These are phyloP conservation scores for Leccinum sublutescens DNA, from an alignment of 768 basidiomycete species.

Conservation along the genomic window DNA sequence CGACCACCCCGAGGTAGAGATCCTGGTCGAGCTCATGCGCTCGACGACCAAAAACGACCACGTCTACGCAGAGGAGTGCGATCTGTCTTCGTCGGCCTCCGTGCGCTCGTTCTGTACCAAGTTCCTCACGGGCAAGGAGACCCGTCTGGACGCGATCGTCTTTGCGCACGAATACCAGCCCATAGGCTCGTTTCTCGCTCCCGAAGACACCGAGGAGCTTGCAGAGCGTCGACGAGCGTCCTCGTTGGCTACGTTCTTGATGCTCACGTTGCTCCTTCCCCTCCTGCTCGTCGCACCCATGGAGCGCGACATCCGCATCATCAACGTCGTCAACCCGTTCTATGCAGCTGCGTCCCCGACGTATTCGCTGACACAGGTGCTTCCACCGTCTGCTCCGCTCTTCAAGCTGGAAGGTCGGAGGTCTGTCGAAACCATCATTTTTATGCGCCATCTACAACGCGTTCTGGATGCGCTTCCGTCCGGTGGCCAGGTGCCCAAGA, in stretches of 20 bases:
- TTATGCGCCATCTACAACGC: conserved; percentile 80
- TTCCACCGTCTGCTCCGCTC: conserved; percentile 28
- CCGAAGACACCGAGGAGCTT: conserved; percentile 29
- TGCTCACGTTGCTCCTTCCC: conserved; percentile 77
- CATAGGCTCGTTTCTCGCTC: conserved; percentile 48
- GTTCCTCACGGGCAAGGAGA: conserved; percentile 64
- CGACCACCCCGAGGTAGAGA: conserved; percentile 44
- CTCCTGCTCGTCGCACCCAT: conserved; percentile 75
- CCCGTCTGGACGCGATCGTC: conserved; percentile 74
- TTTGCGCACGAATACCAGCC: conserved; percentile 76
- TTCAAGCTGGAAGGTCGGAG: conserved; percentile 64
- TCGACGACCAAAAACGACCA: conserved; percentile 69
- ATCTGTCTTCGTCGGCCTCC: conserved; percentile 61
- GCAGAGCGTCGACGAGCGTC: conserved; percentile 43
- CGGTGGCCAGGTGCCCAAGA: conserved; percentile 49
- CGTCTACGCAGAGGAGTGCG: conserved; percentile 78
- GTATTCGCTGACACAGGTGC: conserved; percentile 32
- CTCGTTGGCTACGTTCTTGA: conserved; percentile 72
- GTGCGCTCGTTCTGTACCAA: conserved; percentile 67
- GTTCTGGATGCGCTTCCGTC: conserved; percentile 78
- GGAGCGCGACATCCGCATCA: conserved; percentile 89
- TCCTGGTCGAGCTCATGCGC: conserved; percentile 66
- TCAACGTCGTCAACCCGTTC: conserved; percentile 85
- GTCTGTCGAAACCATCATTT: conserved; percentile 57
- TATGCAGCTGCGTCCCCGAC: conserved; percentile 74